Base-by-base conservation (phyloP, 139 green algal genomes). In the Asterochloris sp. region DNA sequence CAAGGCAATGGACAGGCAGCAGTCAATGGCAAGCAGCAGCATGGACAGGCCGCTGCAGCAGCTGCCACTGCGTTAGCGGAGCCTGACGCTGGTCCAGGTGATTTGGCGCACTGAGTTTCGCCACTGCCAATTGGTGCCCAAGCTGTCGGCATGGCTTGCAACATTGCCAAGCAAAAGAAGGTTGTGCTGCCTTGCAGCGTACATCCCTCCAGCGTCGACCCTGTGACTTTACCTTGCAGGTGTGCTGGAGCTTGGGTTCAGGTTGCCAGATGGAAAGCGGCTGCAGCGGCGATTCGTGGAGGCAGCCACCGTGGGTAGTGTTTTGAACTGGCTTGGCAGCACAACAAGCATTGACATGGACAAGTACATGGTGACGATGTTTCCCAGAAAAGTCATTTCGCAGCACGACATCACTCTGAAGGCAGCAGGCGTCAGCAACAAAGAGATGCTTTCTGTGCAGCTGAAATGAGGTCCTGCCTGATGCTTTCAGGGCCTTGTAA, bases 381-480 rank as follows among this genome's bases (percentile, higher is more conserved):
- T 81, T 15, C 77, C 77, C 10, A 74, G 62, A 73, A 81, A 81
- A 62, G 77, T 69, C 15, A 21, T 69, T 68, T 24, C 21, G 10
- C 15, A 29, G 47, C 54, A 62, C 27, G 28, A 13, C 73, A 14
- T 66, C 38, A 66, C 74, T 63, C 29, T 78, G 38, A 24, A 14
- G 15, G 76, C 23, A 9, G 76, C 60, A 60, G 76, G 76, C 12
- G 24, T 80, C 6, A 62, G 76, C 17, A 62, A 80, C 23, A 80
- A 80, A 29, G 76, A 80, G 76, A 80, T 80, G 76, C 76, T 80
- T 2, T 16, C 68, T 69, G 60, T 80, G 38, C 38, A 54, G 38
- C 38, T 54, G 38, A 54, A 54, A 54, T 54, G 4, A 54, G 6
- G 38, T 54, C 38, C 38, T 54, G 38, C 38, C 38, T 54, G 38